Conservation (phyloP, 2,329 filamentous ascomycete genomes). For the Cytospora leucostoma region DNA sequence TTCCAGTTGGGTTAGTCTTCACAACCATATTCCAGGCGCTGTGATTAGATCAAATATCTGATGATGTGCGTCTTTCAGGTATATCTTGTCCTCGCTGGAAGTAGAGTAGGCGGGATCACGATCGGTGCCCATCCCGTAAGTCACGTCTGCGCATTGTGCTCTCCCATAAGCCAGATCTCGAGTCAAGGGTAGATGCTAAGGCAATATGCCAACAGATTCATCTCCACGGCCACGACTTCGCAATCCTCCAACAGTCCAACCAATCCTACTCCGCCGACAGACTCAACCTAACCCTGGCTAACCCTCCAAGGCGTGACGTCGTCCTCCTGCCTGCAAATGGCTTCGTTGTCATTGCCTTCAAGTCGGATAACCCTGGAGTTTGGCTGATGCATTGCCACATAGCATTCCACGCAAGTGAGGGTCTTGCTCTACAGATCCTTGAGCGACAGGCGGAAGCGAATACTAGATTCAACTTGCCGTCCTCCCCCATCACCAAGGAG, state of each 20-base stretch:
- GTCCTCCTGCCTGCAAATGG: conserved; percentile 48
- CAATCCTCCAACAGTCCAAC: conserved; percentile 40
- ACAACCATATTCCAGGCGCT: not conserved
- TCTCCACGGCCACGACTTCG: conserved; percentile 54
- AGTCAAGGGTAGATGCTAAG: not conserved
- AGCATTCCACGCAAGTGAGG: conserved; percentile 43
- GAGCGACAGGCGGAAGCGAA: conserved; percentile 32
- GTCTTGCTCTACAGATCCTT: conserved; percentile 47
- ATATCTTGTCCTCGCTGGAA: conserved; percentile 5
- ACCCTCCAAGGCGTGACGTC: conserved; percentile 55
- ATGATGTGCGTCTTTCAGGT: not conserved
- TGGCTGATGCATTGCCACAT: conserved; percentile 56
- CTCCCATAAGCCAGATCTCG: not conserved
- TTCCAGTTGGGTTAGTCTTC: conserved; percentile 26
- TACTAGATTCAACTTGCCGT: conserved; percentile 3
- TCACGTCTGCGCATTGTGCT: not conserved
- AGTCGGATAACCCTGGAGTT: conserved; percentile 51
- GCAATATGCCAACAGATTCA: conserved; percentile 38
- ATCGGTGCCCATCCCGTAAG: conserved; percentile 15
- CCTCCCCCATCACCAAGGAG: conserved; percentile 7
- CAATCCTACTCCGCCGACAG: conserved; percentile 18
- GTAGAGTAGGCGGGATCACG: not conserved
- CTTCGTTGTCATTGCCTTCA: conserved; percentile 52
- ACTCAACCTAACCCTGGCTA: conserved; percentile 36
- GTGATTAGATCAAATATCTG: not conserved